Base-by-base conservation (phyloP, 345 rosid genomes). In the Reutealis trisperma region DNA sequence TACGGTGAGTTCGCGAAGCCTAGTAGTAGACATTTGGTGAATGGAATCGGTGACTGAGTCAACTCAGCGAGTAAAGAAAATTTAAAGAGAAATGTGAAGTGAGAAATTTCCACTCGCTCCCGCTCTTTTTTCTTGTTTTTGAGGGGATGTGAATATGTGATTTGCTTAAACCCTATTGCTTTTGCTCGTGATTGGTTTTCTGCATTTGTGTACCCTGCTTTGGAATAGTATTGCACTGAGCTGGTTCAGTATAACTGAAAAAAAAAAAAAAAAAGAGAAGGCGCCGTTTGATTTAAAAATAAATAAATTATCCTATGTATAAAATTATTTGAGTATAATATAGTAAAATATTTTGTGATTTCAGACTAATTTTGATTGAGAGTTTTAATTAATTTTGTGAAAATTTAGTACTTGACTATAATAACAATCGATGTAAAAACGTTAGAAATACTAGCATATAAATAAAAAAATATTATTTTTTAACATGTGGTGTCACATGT, bases 1-100 rank as follows among this genome's bases (percentile, higher is more conserved):
- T 21, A 93, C 89, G 3, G 91, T 85, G 41, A 95, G 85, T 32
- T 87, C 86, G 34, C 97, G 94, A 78, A 87, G 87, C 58, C 94
- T 92, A 16, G 41, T 87, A 86, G 41, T 37, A 67, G 93, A 25
- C 97, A 89, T 87, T 70, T 72, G 72, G 41, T 8, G 72, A 80
- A 71, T 72, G 41, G 44, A 55, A 62, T 18, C 54, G 45, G 5
- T 54, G 58, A 72, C 34, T 27, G 79, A 75, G 73, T 69, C 32
- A 25, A 57, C 61, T 63, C 14, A 54, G 70, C 44, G 21, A 45
- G 47, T 11, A 71, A 71, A 52, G 15, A 7, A 72, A 63, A 47
- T 11, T 34, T 13, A 32, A 51, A 16, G 14, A 10, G 59, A 25
- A 37, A 15, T 12, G 27, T 51, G 45, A 27, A 25, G 52, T 0